phyloP scores from a whole-genome alignment of 805 yeast genomes.

The Barnettozyma siamensis region DNA sequence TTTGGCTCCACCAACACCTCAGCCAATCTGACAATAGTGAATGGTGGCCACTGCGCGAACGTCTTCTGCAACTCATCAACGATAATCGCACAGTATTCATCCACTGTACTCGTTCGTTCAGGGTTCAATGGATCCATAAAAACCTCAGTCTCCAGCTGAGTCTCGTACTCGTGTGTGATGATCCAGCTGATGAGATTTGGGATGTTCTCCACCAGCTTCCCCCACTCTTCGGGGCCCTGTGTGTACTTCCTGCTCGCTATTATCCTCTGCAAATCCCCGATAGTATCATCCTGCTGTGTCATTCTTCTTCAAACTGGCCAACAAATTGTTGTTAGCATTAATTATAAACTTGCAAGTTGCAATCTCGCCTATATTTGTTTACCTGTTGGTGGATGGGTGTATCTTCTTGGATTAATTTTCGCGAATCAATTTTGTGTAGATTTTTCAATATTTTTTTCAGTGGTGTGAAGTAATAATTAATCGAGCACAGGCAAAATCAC shows the following conservation, averaged over 20 bases:
- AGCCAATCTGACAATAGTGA: conserved; percentile 42
- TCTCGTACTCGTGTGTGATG: conserved; percentile 5
- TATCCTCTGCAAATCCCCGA: neutral
- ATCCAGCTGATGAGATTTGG: conserved; percentile 9
- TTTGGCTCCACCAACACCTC: conserved; percentile 43
- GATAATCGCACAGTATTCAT: conserved; percentile 6
- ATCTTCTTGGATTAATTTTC: neutral
- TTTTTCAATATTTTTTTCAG: conserved; percentile 5
- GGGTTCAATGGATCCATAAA: conserved; percentile 12
- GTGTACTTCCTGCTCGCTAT: neutral
- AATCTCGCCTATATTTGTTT: neutral
- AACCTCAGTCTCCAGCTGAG: neutral
- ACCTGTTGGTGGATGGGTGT: conserved; percentile 6
- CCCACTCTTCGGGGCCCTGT: conserved; percentile 4
- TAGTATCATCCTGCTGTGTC: neutral
- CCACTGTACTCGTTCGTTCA: conserved; percentile 3
- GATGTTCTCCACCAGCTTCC: conserved; percentile 6
- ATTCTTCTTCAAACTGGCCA: too few species aligned
- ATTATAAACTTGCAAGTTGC: too few species aligned
- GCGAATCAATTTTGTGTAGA: neutral
- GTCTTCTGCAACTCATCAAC: conserved; percentile 8
- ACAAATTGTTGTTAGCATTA: too few species aligned
- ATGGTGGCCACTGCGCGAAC: conserved; percentile 33
- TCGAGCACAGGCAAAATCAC: neutral
- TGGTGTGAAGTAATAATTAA: neutral